Base-by-base conservation (phyloP, 2,329 filamentous ascomycete genomes). In the Neonectria neomacrospora region DNA sequence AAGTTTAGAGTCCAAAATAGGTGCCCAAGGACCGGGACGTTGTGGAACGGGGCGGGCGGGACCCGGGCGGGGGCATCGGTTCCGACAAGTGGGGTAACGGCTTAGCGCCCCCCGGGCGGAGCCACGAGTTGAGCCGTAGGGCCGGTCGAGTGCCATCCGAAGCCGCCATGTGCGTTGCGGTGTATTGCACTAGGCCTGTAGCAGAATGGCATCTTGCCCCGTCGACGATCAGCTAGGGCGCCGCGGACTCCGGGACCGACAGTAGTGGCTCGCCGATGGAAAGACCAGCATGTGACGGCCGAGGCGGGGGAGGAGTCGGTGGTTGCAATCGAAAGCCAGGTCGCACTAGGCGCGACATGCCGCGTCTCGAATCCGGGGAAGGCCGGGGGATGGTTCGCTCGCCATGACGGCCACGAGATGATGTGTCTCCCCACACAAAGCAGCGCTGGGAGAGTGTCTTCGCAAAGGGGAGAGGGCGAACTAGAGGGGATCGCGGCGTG, bases 281-380 rank as follows among this genome's bases (percentile, higher is more conserved):
- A n/a, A 41, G 48, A 20, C 11, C 37, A 28, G 59, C 59, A 62
- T 62, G 54, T 58, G 54, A 62, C 30, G 54, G 44, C 23, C 22
- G 37, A 37, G 14, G 5, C 23, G 22, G 45, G 50, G 48, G 28
- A 18, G 30, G 9, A 28, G 12, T 20, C 18, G 37, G 28, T 32
- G 16, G 14, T 30, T 30, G 34, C 34, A n/a, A 8, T 32, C 30
- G 30, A 32, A 30, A 30, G 16, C 14, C 14, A 22, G 8, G 26
- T 20, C 11, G 30, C 30, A 22, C 16, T 41, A 37, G 20, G 11
- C 6, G 47, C 18, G n/a, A 51, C n/a, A 51, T 37, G n/a, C 44
- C 9, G 26, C 20, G 42, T 50, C 58, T 54, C 22, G 20, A 42
- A 55, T 55, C 61, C 51, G 61, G 61, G 60, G 55, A 59, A 54